A percentile compares a stretch with the other conserved stretches of the same genome.
phyloP scores from a whole-genome alignment of 805 yeast species.

The Lipomyces anomalus region DNA sequence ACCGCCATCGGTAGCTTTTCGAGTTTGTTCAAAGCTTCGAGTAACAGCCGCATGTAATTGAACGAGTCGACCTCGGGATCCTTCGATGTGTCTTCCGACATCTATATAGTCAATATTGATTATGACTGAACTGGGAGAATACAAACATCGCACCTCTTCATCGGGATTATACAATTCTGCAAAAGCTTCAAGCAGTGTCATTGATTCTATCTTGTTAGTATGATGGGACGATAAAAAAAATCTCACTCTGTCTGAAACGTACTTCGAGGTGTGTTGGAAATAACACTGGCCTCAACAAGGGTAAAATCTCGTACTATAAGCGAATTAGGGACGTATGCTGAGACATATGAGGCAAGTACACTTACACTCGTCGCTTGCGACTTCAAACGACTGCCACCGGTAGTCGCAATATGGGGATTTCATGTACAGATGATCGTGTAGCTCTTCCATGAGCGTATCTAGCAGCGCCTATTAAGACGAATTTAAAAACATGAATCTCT shows the following conservation, averaged over 20 bases:
- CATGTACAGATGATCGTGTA: constrained; percentile 62
- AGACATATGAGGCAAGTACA: too few species aligned
- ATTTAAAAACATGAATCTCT: constrained; percentile 25
- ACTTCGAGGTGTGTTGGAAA: background rate
- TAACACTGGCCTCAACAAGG: background rate
- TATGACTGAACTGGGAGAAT: too few species aligned
- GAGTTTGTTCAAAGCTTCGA: constrained; percentile 54
- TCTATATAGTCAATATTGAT: background rate
- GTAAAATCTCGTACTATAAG: background rate
- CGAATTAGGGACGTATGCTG: too few species aligned
- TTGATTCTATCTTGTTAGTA: too few species aligned
- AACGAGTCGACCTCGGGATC: constrained; percentile 45
- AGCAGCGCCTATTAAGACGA: constrained; percentile 46
- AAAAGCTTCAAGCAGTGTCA: background rate
- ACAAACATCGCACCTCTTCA: too few species aligned
- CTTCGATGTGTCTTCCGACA: constrained; percentile 33
- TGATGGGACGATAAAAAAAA: too few species aligned
- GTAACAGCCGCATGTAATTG: constrained; percentile 47
- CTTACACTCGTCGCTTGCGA: background rate
- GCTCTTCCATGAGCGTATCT: constrained; percentile 70
- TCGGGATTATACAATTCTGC: background rate
- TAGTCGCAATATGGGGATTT: constrained; percentile 38
- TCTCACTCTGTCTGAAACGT: too few species aligned
- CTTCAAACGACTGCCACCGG: constrained; percentile 29
- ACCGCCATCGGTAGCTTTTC: constrained; percentile 57